Evolutionary conservation across 441 rosid species (phyloP), one percentile per base, ranked within the genome.

Genomic region (Jatropha podagrica): DNA sequence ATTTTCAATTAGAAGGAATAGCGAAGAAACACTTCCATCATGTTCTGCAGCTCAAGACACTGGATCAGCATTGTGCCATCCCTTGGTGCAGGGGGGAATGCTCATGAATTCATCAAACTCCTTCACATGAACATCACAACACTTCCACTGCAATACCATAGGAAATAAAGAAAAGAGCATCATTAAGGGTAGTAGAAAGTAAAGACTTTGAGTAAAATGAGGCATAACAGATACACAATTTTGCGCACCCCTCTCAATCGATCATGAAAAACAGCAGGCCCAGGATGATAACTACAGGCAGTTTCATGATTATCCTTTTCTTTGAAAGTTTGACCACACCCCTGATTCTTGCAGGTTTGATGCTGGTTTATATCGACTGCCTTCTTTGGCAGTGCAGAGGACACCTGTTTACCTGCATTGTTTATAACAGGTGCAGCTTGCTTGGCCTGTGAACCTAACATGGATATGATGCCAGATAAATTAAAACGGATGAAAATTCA

Each of bases 31-130:
- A 37, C 40, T 42, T 60, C 48, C 48, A 44, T 77, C 68, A 27
- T 77, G 13, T 7, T 48, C 49, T 42, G 62, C 44, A 55, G 17
- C 52, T 78, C 48, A 78, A 4, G 78, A 70, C 8, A 7, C 60
- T 2, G 77, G 79, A 80, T 82, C 80, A 0, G 90, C 87, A 81
- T 84, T 81, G 79, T 96, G 98, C 99, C 99, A 96, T 65, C 99
- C 99, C 81, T 89, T 91, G 77, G 87, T n/a, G 81, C 98, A 96
- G 0, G 99, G 95, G 18, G 97, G 93, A 82, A 94, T 92, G 59
- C 80, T 79, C 92, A 96, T 87, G 86, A 96, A 96, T 83, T 94
- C 99, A 56, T 96, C 98, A 18, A 96, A 96, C 82, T 96, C 99
- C 79, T 94, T 91, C 44, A 89, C 98, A 32, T 90, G 93, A 72